Base-by-base conservation (phyloP, 2,329 filamentous ascomycete genomes). In the Didymella sp. region DNA sequence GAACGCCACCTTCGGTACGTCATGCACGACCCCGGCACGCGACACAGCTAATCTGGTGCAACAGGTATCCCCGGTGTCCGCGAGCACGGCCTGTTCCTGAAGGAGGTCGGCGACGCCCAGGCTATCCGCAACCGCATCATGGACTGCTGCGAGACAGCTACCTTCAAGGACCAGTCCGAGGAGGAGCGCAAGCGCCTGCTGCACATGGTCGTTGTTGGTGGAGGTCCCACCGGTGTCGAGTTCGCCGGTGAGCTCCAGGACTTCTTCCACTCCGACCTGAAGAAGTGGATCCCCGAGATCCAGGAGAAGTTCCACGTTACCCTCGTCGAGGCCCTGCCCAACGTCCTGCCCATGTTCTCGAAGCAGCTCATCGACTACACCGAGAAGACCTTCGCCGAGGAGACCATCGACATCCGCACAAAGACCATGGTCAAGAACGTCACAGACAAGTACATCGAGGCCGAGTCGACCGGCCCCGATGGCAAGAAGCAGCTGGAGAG, bases 381-480 rank as follows among this genome's bases (percentile, higher is more conserved):
- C 69, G 95, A 99, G 82, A 94, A 93, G 79, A 97, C 94, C 43
- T 96, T 99, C 83, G 95, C 96, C 81, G 95, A 99, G 82, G 95
- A 99, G 80, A 93, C 92, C 75, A 99, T 99, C 75, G 89, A 91
- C 69, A 96, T 99, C 80, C 90, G 91, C 79, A 96, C 95, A 70
- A 98, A 98, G 87, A 98, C 95, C 66, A 96, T 96, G 89, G 95
- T 99, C 77, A 98, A 98, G 85, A 93, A 90, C 61, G 95, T 99
- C 58, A 96, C 92, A 28, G 89, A 95, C 71, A 96, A 90, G 80
- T 89, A 87, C 74, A 94, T 99, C 72, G 92, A 98, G 81, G 95
- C 94, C 64, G 91, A 96, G 78, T 86, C 87, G 47, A 89, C 87
- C 52, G 85, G 87, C 49, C 88, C 93, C 17, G 91, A 96, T 68